Evolutionary conservation across 441 rosid genomes (phyloP).

Genomic region (Kokia cookei): DNA sequence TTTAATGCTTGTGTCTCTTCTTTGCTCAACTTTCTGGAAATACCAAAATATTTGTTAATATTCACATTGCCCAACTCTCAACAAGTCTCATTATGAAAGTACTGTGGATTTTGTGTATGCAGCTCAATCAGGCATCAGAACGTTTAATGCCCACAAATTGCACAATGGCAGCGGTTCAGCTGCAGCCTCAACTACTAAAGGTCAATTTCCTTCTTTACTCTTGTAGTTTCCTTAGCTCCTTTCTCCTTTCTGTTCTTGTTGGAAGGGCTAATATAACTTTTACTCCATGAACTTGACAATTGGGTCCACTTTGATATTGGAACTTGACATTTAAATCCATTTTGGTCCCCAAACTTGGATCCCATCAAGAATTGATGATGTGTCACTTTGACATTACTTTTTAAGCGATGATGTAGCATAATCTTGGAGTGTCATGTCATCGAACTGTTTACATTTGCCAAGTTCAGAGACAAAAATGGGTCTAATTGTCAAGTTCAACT

Average conservation of each 20-base stretch:
- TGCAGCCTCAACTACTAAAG: slow-evolving; percentile 40
- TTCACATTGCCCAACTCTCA: background rate
- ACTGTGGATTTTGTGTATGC: slow-evolving; percentile 12
- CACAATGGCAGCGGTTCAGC: slow-evolving; percentile 26
- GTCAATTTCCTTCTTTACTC: slow-evolving; percentile 11
- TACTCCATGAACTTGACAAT: no score
- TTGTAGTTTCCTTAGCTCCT: background rate
- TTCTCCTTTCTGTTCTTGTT: background rate
- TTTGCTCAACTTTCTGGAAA: background rate
- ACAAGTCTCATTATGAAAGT: background rate
- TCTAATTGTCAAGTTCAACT: no score
- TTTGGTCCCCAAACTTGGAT: no score
- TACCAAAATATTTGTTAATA: background rate
- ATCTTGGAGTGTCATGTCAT: no score
- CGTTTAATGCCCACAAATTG: slow-evolving; percentile 17
- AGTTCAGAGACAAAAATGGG: no score
- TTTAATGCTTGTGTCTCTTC: background rate
- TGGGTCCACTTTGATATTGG: no score
- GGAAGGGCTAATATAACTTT: background rate
- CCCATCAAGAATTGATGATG: no score
- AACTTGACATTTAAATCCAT: no score
- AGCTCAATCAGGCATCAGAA: slow-evolving; percentile 25
- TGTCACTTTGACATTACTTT: no score
- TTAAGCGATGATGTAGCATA: no score
- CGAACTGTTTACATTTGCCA: no score